Evolutionary conservation across 148 eudicot species (phyloP).

Genomic region (Diospyros kaki): DNA sequence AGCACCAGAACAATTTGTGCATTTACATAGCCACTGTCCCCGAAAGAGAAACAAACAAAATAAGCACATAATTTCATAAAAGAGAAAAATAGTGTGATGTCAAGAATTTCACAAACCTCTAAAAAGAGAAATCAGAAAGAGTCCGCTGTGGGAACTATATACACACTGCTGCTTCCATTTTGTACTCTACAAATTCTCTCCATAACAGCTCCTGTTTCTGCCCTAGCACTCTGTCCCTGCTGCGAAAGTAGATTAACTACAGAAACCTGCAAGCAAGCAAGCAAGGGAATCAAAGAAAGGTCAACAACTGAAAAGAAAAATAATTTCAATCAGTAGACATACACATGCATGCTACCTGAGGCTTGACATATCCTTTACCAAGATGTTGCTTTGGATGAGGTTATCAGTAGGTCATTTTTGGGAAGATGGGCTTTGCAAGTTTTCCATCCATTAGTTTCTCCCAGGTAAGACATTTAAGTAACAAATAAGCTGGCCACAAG

Average conservation of each 20-base stretch:
- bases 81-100: background rate
- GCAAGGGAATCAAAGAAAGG: background rate
- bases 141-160: conserved; percentile 6
- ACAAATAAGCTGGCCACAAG: background rate
- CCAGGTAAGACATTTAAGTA: background rate
- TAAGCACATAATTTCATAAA: background rate
- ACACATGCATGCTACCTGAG: conserved; percentile 7
- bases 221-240: conserved; percentile 3
- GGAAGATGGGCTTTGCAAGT: conserved; percentile 6
- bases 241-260: conserved; percentile 12
- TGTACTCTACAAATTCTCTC: conserved; percentile 4
- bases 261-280: background rate
- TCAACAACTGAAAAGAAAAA: background rate
- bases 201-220: conserved; percentile 13
- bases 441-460: background rate
- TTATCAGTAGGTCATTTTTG: conserved; percentile 4
- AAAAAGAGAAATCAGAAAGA: background rate
- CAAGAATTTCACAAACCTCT: conserved; percentile 13
- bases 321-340: background rate
- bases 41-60: conserved; percentile 8
- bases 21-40: conserved; percentile 24
- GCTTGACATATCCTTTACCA: no score
- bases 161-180: conserved; percentile 5
- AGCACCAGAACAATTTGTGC: background rate
- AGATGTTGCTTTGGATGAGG: conserved; percentile 2